Evolutionary conservation across 768 basidiomycete genomes (phyloP), one percentile per base, ranked within the genome.

Genomic region (Suillus clintonianus): DNA sequence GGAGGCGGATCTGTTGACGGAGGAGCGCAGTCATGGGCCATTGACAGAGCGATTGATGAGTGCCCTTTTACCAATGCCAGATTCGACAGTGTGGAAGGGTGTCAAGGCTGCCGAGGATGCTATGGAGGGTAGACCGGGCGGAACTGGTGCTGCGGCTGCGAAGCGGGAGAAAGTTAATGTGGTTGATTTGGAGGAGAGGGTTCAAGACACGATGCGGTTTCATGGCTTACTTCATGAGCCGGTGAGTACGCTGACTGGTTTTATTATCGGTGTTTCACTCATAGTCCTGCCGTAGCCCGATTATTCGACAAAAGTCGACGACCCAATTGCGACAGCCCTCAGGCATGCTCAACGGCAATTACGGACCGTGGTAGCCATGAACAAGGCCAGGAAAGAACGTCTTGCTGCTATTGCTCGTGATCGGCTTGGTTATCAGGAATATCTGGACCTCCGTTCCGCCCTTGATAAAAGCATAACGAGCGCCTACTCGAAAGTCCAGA

Each of bases 351-450:
- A 99, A 73, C 79, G 83, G 15, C 87, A 94, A 67, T 83, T 99
- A 6, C 86, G 90, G 11, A 80, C 79, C 7, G 91, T 98, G 56
- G 81, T 91, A 3, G 84, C 88, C 10, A 83, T 87, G 63, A 99
- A 99, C 81, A 94, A 95, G 69, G 85, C 86, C 4, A 89, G 97
- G 14, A 91, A 91, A 73, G 76, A 78, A 36, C 88, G 91, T 4
- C 84, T 99, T 2, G 83, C 83, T 15, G 79, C 82, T 15, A 85
- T 95, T 65, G 95, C 95, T 34, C 87, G 89, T 64, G 93, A 95
- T 70, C 86, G 95, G 24, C 83, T 99, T 19, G 95, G 89, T 7
- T 93, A 94, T 72, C 92, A 94, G 70, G 97, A 99, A 71, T 99
- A 97, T 78, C 77, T 93, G 62, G 91, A 93, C 36, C 75, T 86